These are phyloP conservation scores for Picochlorum sp. DNA, from an alignment of 139 green algal species.

Conservation along the genomic window DNA sequence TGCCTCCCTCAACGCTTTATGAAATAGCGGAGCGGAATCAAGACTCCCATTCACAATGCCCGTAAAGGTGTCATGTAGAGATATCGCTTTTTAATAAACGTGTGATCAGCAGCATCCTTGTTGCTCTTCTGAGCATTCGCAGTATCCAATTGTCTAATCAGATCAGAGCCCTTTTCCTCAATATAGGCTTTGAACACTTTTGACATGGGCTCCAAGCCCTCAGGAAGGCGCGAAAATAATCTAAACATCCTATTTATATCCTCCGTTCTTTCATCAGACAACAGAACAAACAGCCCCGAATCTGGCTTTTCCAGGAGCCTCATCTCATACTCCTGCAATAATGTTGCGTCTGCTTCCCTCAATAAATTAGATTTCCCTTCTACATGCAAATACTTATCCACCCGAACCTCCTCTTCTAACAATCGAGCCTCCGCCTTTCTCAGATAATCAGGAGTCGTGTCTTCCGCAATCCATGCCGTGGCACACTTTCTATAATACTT, in stretches of 20 bases:
- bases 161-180: conserved; percentile 80
- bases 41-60: conserved; percentile 53
- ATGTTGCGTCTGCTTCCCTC: conserved; percentile 71
- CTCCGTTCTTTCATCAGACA: conserved; percentile 91
- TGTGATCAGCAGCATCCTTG: conserved; percentile 68
- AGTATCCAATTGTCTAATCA: conserved; percentile 70
- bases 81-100: conserved; percentile 86
- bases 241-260: conserved; percentile 95
- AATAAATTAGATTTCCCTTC: conserved; percentile 81
- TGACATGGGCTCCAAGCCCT: conserved; percentile 86
- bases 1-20: conserved; percentile 96
- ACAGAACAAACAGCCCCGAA: conserved; percentile 72
- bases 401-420: conserved; percentile 81
- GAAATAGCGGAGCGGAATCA: conserved; percentile 74
- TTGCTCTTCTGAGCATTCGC: conserved; percentile 46
- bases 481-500: conserved; percentile 77
- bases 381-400: conserved; percentile 85
- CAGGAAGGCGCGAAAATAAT: conserved; percentile 87
- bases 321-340: conserved; percentile 77
- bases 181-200: conserved; percentile 90
- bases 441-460: conserved; percentile 96
- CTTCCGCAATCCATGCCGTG: conserved; percentile 67
- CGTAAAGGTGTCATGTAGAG: conserved; percentile 93
- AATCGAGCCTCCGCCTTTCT: conserved; percentile 87
- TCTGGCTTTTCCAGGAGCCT: conserved; percentile 94